Percentiles rank a stretch among this genome's conserved stretches.
Evolutionary conservation across 129 eudicot genomes (phyloP).

Genomic region (Chrysanthemum seticuspe): DNA sequence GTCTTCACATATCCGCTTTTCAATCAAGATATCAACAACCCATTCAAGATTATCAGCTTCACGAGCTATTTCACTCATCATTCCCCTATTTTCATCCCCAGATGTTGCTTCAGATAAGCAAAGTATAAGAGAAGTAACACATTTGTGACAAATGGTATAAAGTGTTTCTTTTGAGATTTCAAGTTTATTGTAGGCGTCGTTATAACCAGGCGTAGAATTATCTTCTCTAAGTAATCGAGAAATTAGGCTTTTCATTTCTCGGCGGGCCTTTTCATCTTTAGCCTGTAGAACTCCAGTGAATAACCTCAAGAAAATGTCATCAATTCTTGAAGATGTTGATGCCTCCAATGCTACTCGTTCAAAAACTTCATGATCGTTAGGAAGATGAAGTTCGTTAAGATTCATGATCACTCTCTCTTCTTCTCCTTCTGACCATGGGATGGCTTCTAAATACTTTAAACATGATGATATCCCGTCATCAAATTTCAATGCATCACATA

Average conservation of each 20-base stretch:
- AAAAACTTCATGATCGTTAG: slow-evolving; percentile 41
- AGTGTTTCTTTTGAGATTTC: slow-evolving; percentile 68
- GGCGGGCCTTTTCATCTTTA: slow-evolving; percentile 84
- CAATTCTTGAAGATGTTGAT: slow-evolving; percentile 62
- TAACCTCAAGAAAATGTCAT: slow-evolving; percentile 54
- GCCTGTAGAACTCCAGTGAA: slow-evolving; percentile 64
- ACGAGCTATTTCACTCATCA: slow-evolving; percentile 81
- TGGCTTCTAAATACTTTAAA: slow-evolving; percentile 78
- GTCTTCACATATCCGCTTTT: slow-evolving; percentile 62
- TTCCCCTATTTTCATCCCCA: slow-evolving; percentile 53
- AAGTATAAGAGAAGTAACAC: slow-evolving; percentile 71
- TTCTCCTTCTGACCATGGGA: slow-evolving; percentile 93
- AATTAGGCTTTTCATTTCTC: slow-evolving; percentile 73
- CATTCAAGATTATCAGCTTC: slow-evolving; percentile 94
- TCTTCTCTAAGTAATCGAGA: slow-evolving; percentile 72
- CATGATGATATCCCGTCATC: slow-evolving; percentile 77
- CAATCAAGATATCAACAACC: slow-evolving; percentile 75
- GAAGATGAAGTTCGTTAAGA: slow-evolving; percentile 64
- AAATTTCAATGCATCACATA: slow-evolving; percentile 67
- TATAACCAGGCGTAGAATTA: slow-evolving; percentile 13
- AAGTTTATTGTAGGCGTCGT: slow-evolving; percentile 18
- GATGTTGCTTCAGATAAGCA: slow-evolving; percentile 74
- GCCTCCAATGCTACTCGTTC: slow-evolving; percentile 69
- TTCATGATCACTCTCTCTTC: slow-evolving; percentile 68
- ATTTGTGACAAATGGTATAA: slow-evolving; percentile 69